Percentiles rank a stretch among this genome's conserved stretches.
Evolutionary conservation across 257 asterid species (phyloP).

Genomic region (Rubia yunnanensis): DNA sequence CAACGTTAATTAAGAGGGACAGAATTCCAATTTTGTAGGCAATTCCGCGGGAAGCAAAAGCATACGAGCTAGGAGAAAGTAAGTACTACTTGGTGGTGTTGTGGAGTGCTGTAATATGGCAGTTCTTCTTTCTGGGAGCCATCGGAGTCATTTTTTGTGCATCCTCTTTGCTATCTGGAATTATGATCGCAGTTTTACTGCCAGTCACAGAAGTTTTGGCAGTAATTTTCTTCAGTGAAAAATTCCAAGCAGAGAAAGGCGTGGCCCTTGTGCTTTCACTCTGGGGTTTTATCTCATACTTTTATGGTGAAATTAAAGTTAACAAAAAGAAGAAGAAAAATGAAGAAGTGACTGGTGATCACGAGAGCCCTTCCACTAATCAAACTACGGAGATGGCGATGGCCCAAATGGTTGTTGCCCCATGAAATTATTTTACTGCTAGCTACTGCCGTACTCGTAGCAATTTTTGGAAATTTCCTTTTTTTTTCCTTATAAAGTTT

Average conservation of each 20-base stretch:
- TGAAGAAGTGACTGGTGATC: neutral
- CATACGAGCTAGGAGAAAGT: slow-evolving; percentile 17
- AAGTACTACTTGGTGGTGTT: slow-evolving; percentile 15
- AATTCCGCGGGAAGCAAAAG: slow-evolving; percentile 21
- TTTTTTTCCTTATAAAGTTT: no score
- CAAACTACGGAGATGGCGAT: slow-evolving; percentile 11
- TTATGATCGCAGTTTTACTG: slow-evolving; percentile 14
- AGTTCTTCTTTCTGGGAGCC: slow-evolving; percentile 18
- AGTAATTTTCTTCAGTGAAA: slow-evolving; percentile 16
- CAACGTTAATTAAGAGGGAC: neutral
- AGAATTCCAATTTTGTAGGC: neutral
- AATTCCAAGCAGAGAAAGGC: slow-evolving; percentile 15
- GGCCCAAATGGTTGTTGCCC: neutral
- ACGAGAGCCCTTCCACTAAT: neutral
- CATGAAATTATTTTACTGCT: neutral
- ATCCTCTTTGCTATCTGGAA: slow-evolving; percentile 14
- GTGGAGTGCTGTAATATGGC: slow-evolving; percentile 17
- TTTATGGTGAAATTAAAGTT: slow-evolving; percentile 25
- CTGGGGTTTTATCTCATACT: slow-evolving; percentile 33
- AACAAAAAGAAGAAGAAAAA: neutral
- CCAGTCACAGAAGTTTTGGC: slow-evolving; percentile 21
- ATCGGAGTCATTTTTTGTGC: slow-evolving; percentile 22
- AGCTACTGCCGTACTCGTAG: no score
- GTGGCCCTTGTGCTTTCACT: slow-evolving; percentile 23
- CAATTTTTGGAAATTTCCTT: no score